A percentile compares a stretch with the other conserved stretches of the same genome.
Evolutionary conservation across 2,329 filamentous ascomycete genomes (phyloP).

Genomic region (Aspergillus neotritici): DNA sequence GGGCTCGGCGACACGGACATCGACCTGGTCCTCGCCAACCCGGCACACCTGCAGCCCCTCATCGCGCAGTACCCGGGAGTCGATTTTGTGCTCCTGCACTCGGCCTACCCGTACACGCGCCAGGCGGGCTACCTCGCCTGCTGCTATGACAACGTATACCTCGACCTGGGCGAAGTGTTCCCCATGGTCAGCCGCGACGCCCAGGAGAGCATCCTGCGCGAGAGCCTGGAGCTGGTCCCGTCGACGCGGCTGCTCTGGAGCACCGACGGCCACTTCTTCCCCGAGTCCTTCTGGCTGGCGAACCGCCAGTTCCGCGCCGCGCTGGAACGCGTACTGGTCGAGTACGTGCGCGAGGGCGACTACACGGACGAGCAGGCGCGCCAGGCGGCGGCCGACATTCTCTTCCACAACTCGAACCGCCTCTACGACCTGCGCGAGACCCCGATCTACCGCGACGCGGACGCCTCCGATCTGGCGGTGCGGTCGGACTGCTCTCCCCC

Average conservation of each 20-base stretch:
- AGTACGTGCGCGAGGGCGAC: conserved; percentile 61
- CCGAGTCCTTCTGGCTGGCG: conserved; percentile 70
- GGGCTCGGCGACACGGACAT: conserved; percentile 78
- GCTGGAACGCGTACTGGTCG: conserved; percentile 61
- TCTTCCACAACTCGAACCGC: conserved; percentile 73
- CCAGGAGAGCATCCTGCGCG: conserved; percentile 63
- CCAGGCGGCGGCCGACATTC: conserved; percentile 58
- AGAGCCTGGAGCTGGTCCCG: conserved; percentile 70
- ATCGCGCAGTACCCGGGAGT: conserved; percentile 64
- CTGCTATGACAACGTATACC: conserved; percentile 72
- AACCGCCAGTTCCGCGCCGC: conserved; percentile 66
- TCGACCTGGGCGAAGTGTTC: conserved; percentile 79
- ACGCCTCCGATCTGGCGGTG: not conserved
- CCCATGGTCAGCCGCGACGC: conserved; percentile 71
- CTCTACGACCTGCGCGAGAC: conserved; percentile 59
- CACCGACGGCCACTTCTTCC: conserved; percentile 73
- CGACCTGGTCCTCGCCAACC: conserved; percentile 62
- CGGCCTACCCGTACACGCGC: conserved; percentile 73
- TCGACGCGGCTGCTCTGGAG: conserved; percentile 73
- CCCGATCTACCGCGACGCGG: conserved; percentile 15
- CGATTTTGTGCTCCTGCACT: conserved; percentile 72
- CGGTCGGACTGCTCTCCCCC: conserved; percentile 3
- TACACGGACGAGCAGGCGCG: conserved; percentile 59
- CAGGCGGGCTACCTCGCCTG: conserved; percentile 73
- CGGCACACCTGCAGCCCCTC: conserved; percentile 67